phyloP scores from a whole-genome alignment of 1,284 basidiomycete species.

The Ceratobasidium sp. region DNA sequence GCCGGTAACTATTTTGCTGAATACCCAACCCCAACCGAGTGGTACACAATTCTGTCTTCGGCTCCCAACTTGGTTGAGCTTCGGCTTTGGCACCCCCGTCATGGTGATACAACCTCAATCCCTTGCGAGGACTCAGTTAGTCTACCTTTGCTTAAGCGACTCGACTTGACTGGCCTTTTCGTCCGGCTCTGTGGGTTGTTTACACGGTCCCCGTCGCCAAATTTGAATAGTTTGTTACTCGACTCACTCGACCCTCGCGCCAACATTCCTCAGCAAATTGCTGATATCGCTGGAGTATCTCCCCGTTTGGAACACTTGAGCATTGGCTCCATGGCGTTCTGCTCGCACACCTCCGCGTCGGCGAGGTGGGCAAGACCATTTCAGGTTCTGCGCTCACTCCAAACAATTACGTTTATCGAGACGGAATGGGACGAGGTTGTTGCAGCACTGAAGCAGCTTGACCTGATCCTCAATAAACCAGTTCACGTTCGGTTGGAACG shows the following conservation, averaged over 20 bases:
- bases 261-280: too few species aligned
- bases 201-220: background rate
- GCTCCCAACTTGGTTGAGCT: background rate
- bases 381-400: background rate
- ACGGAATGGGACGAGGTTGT: background rate
- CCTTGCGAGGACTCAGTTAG: too few species aligned
- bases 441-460: background rate
- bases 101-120: background rate
- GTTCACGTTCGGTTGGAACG: constrained; percentile 6
- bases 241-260: too few species aligned
- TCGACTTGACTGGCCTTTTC: background rate
- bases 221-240: too few species aligned
- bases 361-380: background rate
- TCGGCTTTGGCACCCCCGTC: background rate
- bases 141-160: background rate
- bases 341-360: background rate
- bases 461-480: background rate
- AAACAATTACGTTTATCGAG: background rate
- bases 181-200: background rate
- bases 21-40: background rate
- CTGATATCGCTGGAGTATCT: too few species aligned
- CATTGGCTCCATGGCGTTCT: too few species aligned
- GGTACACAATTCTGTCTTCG: background rate
- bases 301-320: too few species aligned
- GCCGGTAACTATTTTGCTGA: background rate